Conservation (phyloP, 441 rosid species). For the Croton laevigatus region DNA sequence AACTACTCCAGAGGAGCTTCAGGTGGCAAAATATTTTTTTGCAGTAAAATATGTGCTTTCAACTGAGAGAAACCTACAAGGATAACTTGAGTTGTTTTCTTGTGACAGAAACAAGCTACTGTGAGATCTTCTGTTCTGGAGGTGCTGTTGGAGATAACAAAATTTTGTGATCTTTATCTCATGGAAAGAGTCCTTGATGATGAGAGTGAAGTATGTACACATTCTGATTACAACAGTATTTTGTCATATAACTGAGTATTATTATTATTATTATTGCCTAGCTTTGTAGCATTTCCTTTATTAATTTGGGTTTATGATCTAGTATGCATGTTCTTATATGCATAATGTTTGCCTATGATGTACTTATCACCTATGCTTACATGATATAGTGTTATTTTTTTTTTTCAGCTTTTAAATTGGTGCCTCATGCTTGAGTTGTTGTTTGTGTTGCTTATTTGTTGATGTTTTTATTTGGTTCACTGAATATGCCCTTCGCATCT, state of each 20-base stretch:
- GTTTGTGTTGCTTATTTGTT: neutral
- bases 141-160: conserved; percentile 86
- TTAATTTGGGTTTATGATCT: neutral
- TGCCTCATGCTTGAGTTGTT: neutral
- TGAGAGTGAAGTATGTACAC: conserved; percentile 75
- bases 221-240: conserved; percentile 14
- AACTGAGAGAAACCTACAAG: conserved; percentile 7
- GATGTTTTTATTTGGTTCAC: neutral
- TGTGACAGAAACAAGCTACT: conserved; percentile 80
- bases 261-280: neutral
- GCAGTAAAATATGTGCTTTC: conserved; percentile 17
- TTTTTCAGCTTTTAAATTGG: neutral
- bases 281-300: neutral
- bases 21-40: conserved; percentile 39
- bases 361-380: neutral
- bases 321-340: neutral
- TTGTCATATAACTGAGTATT: neutral
- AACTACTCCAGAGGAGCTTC: conserved; percentile 86
- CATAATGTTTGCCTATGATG: neutral
- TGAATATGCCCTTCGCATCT: neutral
- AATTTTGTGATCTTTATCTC: conserved; percentile 87
- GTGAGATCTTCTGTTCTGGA: conserved; percentile 86
- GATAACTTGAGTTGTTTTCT: conserved; percentile 29
- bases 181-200: conserved; percentile 98
- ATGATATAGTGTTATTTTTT: neutral